phyloP scores from a whole-genome alignment of 177 flowering plant genomes.

The Vitis hybrid region DNA sequence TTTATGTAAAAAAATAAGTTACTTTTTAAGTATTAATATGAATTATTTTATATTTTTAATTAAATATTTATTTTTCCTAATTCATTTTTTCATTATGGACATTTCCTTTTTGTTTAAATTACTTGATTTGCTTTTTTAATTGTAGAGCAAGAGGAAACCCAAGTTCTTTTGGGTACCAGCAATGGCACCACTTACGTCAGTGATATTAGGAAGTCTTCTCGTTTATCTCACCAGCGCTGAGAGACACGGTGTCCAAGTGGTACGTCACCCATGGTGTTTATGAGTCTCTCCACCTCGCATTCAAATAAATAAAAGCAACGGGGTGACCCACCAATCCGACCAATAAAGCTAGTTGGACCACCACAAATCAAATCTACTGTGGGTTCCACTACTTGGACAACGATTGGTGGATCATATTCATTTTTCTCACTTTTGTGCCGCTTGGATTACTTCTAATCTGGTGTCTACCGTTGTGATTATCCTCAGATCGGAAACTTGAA shows the following conservation, averaged over 20 bases:
- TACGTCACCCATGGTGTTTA: constrained; percentile 2
- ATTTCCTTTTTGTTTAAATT: not conserved
- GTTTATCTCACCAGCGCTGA: constrained; percentile 72
- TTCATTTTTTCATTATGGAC: not conserved
- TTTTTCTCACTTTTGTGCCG: not conserved
- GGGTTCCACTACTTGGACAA: not conserved
- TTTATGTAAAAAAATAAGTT: too few relatives aligned
- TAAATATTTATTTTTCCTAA: too few relatives aligned
- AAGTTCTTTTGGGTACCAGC: constrained; percentile 69
- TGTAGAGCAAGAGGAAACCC: constrained; percentile 58
- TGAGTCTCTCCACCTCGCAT: not conserved
- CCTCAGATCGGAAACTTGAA: constrained; percentile 66
- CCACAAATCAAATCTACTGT: not conserved
- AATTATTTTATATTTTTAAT: too few relatives aligned
- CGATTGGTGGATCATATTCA: constrained; percentile 1
- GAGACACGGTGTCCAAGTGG: constrained; percentile 72
- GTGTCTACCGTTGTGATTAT: not conserved
- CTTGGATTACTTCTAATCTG: not conserved
- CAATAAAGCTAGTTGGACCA: not conserved
- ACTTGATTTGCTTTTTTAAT: not conserved
- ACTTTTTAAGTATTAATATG: too few relatives aligned
- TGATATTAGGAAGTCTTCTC: constrained; percentile 57
- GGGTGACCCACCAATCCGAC: constrained; percentile 7
- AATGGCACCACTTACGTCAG: constrained; percentile 67
- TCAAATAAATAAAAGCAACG: not conserved